Base-by-base conservation (phyloP, 202 grass and related monocot species). In the Brachypodium distachyon region DNA sequence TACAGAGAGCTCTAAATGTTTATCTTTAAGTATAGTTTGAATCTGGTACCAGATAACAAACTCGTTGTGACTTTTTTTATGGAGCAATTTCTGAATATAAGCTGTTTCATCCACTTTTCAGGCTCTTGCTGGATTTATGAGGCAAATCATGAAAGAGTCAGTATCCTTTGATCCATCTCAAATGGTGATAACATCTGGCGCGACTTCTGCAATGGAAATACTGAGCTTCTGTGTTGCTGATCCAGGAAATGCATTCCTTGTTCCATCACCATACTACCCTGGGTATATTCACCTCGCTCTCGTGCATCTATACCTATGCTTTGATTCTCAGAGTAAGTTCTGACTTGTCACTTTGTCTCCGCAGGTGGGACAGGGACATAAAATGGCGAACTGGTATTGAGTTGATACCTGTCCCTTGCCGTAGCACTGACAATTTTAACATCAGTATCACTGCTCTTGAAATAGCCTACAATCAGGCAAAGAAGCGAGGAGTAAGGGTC, bases 211-310 rank as follows among this genome's bases (percentile, higher is more conserved):
- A 44, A 83, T 96, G 69, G 96, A 99, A 87, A 99, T 90, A 77
- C 70, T 99, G 75, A 92, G 91, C 74, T 99, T 95, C 74, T 95
- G 91, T 81, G n/a, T 99, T 64, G 96, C 96, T 88, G 96, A 99
- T 79, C 74, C 83, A 47, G 91, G 96, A 91, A 99, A 99, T 89
- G 96, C 92, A 82, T 93, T 99, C 85, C 92, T 99, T 78, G 96
- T 95, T 55, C 96, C 96, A 44, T 99, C 96, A 76, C 96, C 96
- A 61, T 99, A 99, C 84, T 99, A 99, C 68, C 96, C 96, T 51
- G 96, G 96, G 96, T 99, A 86, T 44, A 49, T 56, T 26, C 81
- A 25, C 39, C 26, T 81, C 8, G 5, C 50, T 64, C 63, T 74
- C 12, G 67, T 40, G 34, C 9, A 38, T 53, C 48, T 74, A 0